phyloP scores from a whole-genome alignment of 1,139 yeast genomes.

The Pichia sp. region DNA sequence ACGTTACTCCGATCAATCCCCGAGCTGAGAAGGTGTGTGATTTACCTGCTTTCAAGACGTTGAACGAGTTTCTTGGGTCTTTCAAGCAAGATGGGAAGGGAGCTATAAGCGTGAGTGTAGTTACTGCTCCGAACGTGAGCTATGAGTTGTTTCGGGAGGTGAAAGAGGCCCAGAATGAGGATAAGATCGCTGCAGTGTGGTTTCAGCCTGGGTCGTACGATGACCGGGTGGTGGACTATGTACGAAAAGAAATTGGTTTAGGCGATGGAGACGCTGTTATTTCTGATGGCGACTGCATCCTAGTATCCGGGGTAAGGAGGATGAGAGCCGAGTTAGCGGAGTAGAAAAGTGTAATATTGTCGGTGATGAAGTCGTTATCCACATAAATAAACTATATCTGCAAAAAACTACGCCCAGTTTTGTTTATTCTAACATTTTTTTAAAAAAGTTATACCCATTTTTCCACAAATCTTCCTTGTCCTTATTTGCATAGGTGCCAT shows the following conservation, averaged over 20 bases:
- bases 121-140: constrained; percentile 70
- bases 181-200: constrained; percentile 61
- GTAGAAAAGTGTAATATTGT: background rate
- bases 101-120: constrained; percentile 50
- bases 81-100: background rate
- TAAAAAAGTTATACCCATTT: constrained; percentile 36
- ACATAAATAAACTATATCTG: background rate
- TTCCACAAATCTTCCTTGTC: constrained; percentile 5
- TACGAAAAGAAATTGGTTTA: constrained; percentile 35
- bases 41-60: constrained; percentile 37
- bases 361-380: background rate
- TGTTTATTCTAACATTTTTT: constrained; percentile 11
- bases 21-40: constrained; percentile 45
- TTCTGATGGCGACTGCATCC: constrained; percentile 62
- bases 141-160: constrained; percentile 44
- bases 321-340: constrained; percentile 24
- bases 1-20: constrained; percentile 68
- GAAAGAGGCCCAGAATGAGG: constrained; percentile 2
- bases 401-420: background rate
- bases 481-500: background rate
- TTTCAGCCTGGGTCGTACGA: constrained; percentile 80
- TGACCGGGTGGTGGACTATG: constrained; percentile 43
- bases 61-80: constrained; percentile 30
- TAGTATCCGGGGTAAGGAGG: constrained; percentile 64
- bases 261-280: constrained; percentile 39